Evolutionary conservation across 352 stramenopile species (phyloP).

Genomic region (Achlya hypogyna): DNA sequence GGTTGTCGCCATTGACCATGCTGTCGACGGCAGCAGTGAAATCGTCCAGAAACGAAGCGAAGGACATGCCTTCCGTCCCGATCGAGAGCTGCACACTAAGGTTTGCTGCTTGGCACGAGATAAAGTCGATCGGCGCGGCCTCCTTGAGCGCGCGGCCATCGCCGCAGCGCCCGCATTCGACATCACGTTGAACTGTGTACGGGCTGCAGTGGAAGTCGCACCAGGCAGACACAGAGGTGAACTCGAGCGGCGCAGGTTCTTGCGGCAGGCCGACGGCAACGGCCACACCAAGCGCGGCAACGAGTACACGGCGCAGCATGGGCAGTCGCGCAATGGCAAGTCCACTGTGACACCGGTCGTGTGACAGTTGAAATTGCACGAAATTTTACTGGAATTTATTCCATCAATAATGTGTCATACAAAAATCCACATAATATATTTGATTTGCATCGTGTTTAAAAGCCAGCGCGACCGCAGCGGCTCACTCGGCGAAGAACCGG

Average conservation of each 20-base stretch:
- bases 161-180: neutral
- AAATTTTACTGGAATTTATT: too few relatives aligned
- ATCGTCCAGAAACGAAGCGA: neutral
- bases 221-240: constrained; percentile 28
- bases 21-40: constrained; percentile 27
- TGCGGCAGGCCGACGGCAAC: too few relatives aligned
- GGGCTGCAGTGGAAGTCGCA: constrained; percentile 17
- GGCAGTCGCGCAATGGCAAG: too few relatives aligned
- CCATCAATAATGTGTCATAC: too few relatives aligned
- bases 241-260: constrained; percentile 29
- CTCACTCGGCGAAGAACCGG: too few relatives aligned
- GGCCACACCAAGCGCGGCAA: too few relatives aligned
- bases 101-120: neutral
- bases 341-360: too few relatives aligned
- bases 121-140: constrained; percentile 1
- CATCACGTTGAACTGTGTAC: neutral
- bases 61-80: neutral
- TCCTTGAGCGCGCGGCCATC: neutral
- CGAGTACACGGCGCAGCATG: too few relatives aligned
- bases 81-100: neutral
- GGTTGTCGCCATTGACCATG: constrained; percentile 46
- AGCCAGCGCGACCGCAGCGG: too few relatives aligned
- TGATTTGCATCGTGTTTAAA: too few relatives aligned
- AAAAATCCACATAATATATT: too few relatives aligned
- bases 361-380: too few relatives aligned